Conservation (phyloP, 2,329 filamentous ascomycete species). For the Phaeosphaeria sp. region DNA sequence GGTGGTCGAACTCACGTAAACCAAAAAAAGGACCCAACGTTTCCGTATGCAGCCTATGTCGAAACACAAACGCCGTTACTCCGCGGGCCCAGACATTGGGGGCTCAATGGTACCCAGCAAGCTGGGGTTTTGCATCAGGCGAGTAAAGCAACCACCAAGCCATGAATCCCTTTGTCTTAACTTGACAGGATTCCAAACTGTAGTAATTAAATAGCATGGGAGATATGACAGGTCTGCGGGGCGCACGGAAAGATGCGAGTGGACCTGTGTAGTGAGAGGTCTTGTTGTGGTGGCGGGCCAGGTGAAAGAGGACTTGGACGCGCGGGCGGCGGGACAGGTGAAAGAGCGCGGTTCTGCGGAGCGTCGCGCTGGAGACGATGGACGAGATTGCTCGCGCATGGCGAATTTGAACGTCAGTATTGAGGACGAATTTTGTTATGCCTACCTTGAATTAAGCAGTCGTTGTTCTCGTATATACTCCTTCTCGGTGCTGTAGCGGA, state of each 20-base stretch:
- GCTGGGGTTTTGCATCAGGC: constrained; percentile 1
- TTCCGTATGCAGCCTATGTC: constrained; percentile 1
- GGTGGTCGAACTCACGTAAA: not conserved
- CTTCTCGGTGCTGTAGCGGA: not conserved
- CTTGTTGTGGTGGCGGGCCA: not conserved
- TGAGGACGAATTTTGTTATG: not conserved
- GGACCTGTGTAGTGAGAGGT: not conserved
- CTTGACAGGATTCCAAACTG: not conserved
- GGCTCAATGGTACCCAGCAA: not conserved
- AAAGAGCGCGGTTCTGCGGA: too few relatives aligned
- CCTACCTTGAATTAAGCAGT: not conserved
- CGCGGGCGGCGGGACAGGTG: too few relatives aligned
- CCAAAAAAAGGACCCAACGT: constrained; percentile 7
- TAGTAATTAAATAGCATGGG: not conserved
- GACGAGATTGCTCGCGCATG: not conserved
- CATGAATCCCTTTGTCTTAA: not conserved
- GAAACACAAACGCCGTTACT: not conserved
- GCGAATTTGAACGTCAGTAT: not conserved
- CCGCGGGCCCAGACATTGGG: constrained; percentile 1
- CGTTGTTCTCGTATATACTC: not conserved
- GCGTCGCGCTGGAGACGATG: not conserved
- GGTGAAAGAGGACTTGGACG: not conserved
- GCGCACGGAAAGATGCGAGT: not conserved
- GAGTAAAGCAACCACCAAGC: not conserved
- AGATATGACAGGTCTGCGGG: not conserved